Conservation (phyloP, 495 filamentous ascomycete genomes). For the Penicillium coprophilum region DNA sequence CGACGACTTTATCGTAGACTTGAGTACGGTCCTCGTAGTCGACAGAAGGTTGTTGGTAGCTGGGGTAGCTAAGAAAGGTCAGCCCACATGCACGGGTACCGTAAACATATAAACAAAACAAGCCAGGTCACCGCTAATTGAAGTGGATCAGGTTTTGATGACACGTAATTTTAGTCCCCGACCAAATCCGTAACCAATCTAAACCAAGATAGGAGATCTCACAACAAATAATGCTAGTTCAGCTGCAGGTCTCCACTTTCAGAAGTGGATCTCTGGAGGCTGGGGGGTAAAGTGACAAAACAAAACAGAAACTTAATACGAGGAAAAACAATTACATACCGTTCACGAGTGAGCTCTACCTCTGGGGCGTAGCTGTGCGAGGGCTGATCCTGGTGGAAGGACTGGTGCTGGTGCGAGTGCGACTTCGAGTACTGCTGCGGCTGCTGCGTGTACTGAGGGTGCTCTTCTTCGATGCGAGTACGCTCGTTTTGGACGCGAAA, state of each 20-base stretch:
- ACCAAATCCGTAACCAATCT: conserved; percentile 33
- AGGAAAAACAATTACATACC: conserved; percentile 40
- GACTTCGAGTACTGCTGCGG: conserved; percentile 11
- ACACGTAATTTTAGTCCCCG: conserved; percentile 41
- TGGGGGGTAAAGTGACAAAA: conserved; percentile 9
- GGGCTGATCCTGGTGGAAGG: conserved; percentile 9
- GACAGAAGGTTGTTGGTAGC: conserved; percentile 53
- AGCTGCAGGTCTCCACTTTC: conserved; percentile 6
- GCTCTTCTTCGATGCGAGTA: conserved; percentile 55
- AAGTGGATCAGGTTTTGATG: conserved; percentile 35
- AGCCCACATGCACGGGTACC: conserved; percentile 21
- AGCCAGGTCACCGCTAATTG: conserved; percentile 36
- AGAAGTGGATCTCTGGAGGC: conserved; percentile 2
- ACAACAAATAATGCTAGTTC: conserved; percentile 23
- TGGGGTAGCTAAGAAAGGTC: conserved; percentile 44
- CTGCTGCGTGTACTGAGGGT: conserved; percentile 35
- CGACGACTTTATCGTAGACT: conserved; percentile 52
- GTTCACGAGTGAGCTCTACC: conserved; percentile 57
- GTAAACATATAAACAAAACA: conserved; percentile 36
- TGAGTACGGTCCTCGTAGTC: conserved; percentile 54
- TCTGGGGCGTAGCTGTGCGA: conserved; percentile 38
- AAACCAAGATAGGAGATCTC: conserved; percentile 26
- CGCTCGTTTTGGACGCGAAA: conserved; percentile 67
- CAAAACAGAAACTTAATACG: conserved; percentile 1
- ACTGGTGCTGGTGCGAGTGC: not conserved